A percentile compares a stretch with the other conserved stretches of the same genome.
Conservation (phyloP, 2,329 filamentous ascomycete genomes). For the Hypocreales sp. region DNA sequence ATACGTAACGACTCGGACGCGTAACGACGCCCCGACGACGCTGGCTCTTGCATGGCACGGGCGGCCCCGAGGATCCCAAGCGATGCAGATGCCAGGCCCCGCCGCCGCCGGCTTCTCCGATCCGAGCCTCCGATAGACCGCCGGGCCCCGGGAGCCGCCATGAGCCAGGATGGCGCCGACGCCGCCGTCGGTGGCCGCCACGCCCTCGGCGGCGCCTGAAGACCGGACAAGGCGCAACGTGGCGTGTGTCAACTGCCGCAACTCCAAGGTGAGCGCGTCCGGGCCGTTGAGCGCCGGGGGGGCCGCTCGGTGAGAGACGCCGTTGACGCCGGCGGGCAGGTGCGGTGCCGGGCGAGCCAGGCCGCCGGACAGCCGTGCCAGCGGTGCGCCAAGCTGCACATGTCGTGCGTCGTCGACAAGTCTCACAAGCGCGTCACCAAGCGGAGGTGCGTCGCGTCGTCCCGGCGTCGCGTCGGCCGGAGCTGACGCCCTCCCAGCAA, state of each 20-base stretch:
- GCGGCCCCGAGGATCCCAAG: no score
- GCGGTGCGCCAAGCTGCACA: slow-evolving; percentile 26
- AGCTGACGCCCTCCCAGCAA: slow-evolving; percentile 21
- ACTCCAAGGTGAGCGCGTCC: slow-evolving; percentile 19
- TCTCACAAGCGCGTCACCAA: slow-evolving; percentile 29
- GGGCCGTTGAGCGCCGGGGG: no score
- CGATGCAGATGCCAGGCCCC: no score
- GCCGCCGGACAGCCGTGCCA: slow-evolving; percentile 24
- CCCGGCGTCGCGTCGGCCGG: background rate
- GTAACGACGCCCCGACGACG: no score
- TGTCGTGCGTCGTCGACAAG: slow-evolving; percentile 29
- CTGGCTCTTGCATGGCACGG: no score
- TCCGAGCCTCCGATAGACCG: no score
- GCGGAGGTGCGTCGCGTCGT: slow-evolving; percentile 18
- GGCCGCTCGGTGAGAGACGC: no score
- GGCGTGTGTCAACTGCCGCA: slow-evolving; percentile 22
- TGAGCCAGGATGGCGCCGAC: slow-evolving; percentile 14
- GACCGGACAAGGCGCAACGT: slow-evolving; percentile 20
- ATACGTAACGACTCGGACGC: no score
- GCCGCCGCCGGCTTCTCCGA: no score
- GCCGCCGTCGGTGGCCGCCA: slow-evolving; percentile 13
- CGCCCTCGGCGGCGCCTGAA: slow-evolving; percentile 8
- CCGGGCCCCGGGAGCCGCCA: no score
- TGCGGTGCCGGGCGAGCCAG: slow-evolving; percentile 26
- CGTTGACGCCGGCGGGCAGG: slow-evolving; percentile 12